Percentiles rank a stretch among this genome's conserved stretches.
Conservation (phyloP, 257 asterid genomes). For the Fraxinus excelsior region DNA sequence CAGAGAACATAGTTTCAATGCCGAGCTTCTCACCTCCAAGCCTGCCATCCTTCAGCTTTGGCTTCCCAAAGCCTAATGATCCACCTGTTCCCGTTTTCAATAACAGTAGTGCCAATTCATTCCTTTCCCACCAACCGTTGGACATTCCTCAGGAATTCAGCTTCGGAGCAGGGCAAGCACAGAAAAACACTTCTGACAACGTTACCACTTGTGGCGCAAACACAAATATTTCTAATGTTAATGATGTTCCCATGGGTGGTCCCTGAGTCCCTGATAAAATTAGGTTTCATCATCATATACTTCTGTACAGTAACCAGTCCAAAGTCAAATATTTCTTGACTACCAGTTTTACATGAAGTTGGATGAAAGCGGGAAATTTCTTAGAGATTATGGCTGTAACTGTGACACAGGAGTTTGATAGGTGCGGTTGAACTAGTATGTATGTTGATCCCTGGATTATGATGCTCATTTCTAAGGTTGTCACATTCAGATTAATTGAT, state of each 20-base stretch:
- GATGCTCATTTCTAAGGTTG: background rate
- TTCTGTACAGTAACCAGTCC: background rate
- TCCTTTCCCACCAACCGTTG: background rate
- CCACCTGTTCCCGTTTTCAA: constrained; percentile 5
- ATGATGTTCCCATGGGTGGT: constrained; percentile 16
- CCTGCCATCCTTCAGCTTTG: constrained; percentile 13
- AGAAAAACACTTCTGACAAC: background rate
- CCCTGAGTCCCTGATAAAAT: constrained; percentile 2
- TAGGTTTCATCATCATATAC: background rate
- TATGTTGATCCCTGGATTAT: background rate
- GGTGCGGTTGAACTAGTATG: background rate
- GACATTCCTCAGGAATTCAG: constrained; percentile 5
- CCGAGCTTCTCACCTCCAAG: background rate
- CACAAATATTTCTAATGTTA: background rate
- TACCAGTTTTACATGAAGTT: background rate
- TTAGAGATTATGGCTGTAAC: background rate
- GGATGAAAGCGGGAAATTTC: background rate
- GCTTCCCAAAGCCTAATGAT: constrained; percentile 14
- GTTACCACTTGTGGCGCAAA: background rate
- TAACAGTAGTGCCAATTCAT: background rate
- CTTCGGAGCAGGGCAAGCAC: constrained; percentile 11
- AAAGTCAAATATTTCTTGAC: background rate
- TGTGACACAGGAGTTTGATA: background rate
- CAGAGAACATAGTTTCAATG: background rate
- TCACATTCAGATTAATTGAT: background rate